Percentiles rank a stretch among this genome's conserved stretches.
These are phyloP conservation scores for Scutellaria minor DNA, from an alignment of 257 asterid genomes.

Conservation along the genomic window DNA sequence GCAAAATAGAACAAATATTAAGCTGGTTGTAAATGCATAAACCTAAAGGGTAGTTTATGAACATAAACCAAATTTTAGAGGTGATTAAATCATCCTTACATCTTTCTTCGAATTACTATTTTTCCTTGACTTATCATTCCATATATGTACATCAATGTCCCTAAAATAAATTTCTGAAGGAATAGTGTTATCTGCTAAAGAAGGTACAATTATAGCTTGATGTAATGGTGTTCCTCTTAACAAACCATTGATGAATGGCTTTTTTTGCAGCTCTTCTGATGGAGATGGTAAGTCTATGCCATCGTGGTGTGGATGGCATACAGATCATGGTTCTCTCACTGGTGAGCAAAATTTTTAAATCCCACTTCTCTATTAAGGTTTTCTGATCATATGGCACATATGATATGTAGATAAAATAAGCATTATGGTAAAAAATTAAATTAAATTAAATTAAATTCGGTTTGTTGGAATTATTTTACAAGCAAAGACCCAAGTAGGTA, in stretches of 20 bases:
- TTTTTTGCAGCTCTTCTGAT: constrained; percentile 41
- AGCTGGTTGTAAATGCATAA: not conserved
- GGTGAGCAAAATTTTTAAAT: constrained; percentile 49
- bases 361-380: constrained; percentile 4
- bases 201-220: not conserved
- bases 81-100: not conserved
- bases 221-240: not conserved
- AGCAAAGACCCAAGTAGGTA: not conserved
- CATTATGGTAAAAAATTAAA: not conserved
- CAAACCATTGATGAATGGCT: constrained; percentile 20
- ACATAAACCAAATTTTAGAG: not conserved
- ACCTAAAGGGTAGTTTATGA: not conserved
- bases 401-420: constrained; percentile 6
- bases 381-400: not conserved
- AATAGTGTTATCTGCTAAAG: not conserved
- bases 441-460: not conserved
- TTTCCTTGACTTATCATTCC: not conserved
- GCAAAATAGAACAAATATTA: not conserved
- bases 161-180: not conserved
- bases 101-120: not conserved
- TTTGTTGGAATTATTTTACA: not conserved
- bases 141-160: not conserved
- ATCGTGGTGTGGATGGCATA: constrained; percentile 99
- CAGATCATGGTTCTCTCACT: constrained; percentile 94
- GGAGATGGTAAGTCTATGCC: constrained; percentile 60